These are phyloP conservation scores for Apiotrichum gamsii DNA, from an alignment of 1,284 basidiomycete genomes.

Conservation along the genomic window DNA sequence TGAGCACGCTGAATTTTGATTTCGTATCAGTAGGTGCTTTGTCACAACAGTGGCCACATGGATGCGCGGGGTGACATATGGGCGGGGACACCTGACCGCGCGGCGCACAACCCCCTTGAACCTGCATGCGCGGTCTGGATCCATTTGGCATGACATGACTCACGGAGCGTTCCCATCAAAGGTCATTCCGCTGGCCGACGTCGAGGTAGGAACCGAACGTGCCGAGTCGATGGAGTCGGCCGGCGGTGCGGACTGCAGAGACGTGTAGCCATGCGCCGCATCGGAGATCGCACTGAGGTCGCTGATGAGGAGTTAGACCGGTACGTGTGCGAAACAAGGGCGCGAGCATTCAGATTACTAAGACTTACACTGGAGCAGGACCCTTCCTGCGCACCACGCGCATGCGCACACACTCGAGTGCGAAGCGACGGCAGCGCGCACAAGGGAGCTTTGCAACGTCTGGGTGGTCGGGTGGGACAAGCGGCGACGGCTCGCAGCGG, in stretches of 20 bases:
- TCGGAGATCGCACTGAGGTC: slow-evolving; percentile 31
- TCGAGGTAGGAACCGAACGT: neutral
- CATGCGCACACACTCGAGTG: slow-evolving; percentile 37
- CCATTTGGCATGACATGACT: neutral
- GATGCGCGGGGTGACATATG: too few relatives aligned
- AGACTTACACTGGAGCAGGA: slow-evolving; percentile 36
- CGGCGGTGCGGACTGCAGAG: neutral
- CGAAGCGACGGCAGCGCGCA: slow-evolving; percentile 38
- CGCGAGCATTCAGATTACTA: neutral
- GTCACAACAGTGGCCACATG: too few relatives aligned
- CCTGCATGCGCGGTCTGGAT: too few relatives aligned
- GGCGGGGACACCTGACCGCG: too few relatives aligned
- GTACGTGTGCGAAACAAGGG: neutral
- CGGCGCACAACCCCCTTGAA: too few relatives aligned
- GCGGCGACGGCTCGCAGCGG: slow-evolving; percentile 40
- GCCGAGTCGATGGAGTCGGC: neutral
- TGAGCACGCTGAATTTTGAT: neutral
- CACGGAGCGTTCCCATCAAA: neutral
- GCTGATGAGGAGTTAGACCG: neutral
- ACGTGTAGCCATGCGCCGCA: slow-evolving; percentile 25
- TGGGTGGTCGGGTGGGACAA: slow-evolving; percentile 37
- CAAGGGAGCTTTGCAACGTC: slow-evolving; percentile 40
- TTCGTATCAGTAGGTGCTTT: too few relatives aligned
- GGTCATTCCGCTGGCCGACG: neutral
- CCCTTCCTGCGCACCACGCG: slow-evolving; percentile 33